Evolutionary conservation across 2,329 filamentous ascomycete species (phyloP).

Genomic region (Zasmidium cellare): DNA sequence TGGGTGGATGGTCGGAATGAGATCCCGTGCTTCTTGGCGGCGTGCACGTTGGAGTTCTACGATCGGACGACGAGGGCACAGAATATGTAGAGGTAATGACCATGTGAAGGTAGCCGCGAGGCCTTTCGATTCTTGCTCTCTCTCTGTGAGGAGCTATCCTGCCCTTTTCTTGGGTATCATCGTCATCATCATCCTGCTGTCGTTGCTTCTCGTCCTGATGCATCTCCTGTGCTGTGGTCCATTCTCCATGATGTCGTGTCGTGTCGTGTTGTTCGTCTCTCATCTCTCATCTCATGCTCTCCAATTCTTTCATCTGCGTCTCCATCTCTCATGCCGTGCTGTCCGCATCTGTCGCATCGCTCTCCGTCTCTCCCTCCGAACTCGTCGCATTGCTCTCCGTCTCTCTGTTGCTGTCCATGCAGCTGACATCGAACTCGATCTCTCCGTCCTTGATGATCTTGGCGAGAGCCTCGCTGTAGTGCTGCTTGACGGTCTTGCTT

Average conservation of each 20-base stretch:
- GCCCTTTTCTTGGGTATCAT: too few relatives aligned
- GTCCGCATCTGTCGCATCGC: too few relatives aligned
- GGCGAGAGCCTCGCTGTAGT: conserved; percentile 32
- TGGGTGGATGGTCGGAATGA: conserved; percentile 94
- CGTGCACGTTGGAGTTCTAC: conserved; percentile 89
- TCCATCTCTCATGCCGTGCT: background rate
- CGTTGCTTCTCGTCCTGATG: background rate
- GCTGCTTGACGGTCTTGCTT: conserved; percentile 25
- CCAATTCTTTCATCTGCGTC: background rate
- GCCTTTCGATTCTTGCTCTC: too few relatives aligned
- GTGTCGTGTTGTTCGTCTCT: too few relatives aligned
- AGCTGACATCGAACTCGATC: conserved; percentile 25
- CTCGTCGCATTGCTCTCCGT: too few relatives aligned
- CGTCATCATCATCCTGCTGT: background rate
- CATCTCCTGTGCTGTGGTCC: background rate
- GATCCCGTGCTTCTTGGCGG: conserved; percentile 89
- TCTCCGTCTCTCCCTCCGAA: too few relatives aligned
- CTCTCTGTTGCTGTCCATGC: conserved; percentile 3
- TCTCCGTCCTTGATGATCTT: conserved; percentile 26
- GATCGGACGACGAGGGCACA: conserved; percentile 57
- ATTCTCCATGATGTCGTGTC: too few relatives aligned
- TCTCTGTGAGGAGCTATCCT: too few relatives aligned
- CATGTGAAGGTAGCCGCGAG: background rate
- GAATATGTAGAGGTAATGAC: conserved; percentile 18
- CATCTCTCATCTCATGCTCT: too few relatives aligned